phyloP scores from a whole-genome alignment of 2,329 filamentous ascomycete genomes.

The Cordyceps farinosa region DNA sequence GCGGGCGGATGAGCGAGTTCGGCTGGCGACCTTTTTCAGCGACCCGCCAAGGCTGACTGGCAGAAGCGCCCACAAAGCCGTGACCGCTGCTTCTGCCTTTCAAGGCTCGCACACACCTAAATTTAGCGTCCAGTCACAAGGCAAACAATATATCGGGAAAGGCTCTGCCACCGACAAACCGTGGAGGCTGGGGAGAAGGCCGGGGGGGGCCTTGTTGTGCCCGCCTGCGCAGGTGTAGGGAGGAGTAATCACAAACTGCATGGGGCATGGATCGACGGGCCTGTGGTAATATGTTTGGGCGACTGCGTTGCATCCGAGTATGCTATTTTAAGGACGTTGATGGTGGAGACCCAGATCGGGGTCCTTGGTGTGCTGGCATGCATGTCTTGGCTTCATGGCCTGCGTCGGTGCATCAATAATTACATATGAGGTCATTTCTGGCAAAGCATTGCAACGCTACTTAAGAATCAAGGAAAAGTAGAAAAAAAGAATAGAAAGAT shows the following conservation, averaged over 20 bases:
- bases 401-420: neutral
- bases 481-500: too few species aligned
- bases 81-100: neutral
- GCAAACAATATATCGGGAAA: neutral
- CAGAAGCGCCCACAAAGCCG: conserved; percentile 3
- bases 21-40: conserved; percentile 1
- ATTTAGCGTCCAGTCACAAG: neutral
- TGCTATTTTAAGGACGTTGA: neutral
- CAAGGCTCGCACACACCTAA: neutral
- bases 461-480: too few species aligned
- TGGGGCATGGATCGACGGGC: neutral
- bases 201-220: neutral
- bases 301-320: neutral
- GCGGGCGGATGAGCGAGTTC: neutral
- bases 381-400: neutral
- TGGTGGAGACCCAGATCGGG: neutral
- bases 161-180: too few species aligned
- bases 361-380: neutral
- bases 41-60: conserved; percentile 16
- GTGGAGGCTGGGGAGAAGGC: neutral
- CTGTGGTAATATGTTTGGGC: neutral
- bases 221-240: neutral
- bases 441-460: too few species aligned
- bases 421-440: neutral
- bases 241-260: neutral